Evolutionary conservation across 495 filamentous ascomycete species (phyloP).

Genomic region (Penicillium dipodomyicola): DNA sequence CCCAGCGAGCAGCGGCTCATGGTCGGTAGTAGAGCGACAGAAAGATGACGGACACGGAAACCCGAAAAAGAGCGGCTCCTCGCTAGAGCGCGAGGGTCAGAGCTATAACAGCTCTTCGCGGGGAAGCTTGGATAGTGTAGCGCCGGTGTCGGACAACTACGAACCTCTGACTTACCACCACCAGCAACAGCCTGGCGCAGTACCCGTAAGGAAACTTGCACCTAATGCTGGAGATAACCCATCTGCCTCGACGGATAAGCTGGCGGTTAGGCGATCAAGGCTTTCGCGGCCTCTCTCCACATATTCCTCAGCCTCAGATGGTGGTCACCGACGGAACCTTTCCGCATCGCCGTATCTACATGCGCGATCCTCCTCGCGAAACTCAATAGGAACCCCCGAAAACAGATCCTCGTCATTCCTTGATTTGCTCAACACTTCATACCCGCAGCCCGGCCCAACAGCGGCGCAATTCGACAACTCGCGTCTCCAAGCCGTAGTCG

Average conservation of each 20-base stretch:
- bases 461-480: constrained; percentile 73
- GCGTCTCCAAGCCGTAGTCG: constrained; percentile 71
- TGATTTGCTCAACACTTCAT: constrained; percentile 83
- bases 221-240: constrained; percentile 24
- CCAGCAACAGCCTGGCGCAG: constrained; percentile 32
- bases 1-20: constrained; percentile 41
- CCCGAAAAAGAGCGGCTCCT: constrained; percentile 28
- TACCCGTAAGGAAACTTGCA: constrained; percentile 13
- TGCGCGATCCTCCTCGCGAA: constrained; percentile 56
- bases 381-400: constrained; percentile 67
- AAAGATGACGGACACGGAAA: constrained; percentile 25
- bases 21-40: constrained; percentile 36
- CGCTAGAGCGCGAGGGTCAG: constrained; percentile 25
- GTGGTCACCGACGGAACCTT: constrained; percentile 57
- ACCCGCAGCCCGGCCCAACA: constrained; percentile 79
- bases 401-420: constrained; percentile 76
- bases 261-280: constrained; percentile 56
- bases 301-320: constrained; percentile 69
- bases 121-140: constrained; percentile 41
- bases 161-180: constrained; percentile 54
- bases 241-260: constrained; percentile 47
- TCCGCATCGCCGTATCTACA: constrained; percentile 50
- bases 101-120: constrained; percentile 38
- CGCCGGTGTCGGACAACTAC: constrained; percentile 35
- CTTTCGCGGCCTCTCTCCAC: constrained; percentile 65